Percentiles rank a stretch among this genome's conserved stretches.
These are phyloP conservation scores for Gyromitra esculenta DNA, from an alignment of 2,329 filamentous ascomycete genomes.

Conservation along the genomic window DNA sequence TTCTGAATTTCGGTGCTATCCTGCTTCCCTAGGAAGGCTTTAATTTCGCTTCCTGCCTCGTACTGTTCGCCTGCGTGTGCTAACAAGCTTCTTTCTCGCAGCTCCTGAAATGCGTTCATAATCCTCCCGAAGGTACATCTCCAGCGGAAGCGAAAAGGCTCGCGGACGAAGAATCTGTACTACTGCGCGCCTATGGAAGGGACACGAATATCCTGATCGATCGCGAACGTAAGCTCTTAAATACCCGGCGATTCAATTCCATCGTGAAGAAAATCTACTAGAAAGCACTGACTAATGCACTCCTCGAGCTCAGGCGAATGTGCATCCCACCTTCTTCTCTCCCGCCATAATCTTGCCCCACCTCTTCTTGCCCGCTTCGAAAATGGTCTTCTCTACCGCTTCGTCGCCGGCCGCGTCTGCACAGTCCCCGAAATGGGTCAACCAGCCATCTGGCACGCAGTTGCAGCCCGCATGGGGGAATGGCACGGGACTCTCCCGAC, in stretches of 20 bases:
- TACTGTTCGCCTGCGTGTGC: neutral
- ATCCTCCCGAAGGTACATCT: conserved; percentile 47
- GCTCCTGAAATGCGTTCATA: conserved; percentile 63
- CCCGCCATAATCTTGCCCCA: conserved; percentile 83
- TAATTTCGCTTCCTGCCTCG: neutral
- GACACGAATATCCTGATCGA: conserved; percentile 96
- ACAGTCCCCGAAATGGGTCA: conserved; percentile 80
- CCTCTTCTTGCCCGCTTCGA: conserved; percentile 88
- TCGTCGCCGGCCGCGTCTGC: conserved; percentile 82
- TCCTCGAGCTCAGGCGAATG: conserved; percentile 66
- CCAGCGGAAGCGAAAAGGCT: conserved; percentile 44
- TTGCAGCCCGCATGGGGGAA: conserved; percentile 84
- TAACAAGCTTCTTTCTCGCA: conserved; percentile 56
- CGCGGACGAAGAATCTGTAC: conserved; percentile 79
- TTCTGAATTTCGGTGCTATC: neutral
- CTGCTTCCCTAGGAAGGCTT: neutral
- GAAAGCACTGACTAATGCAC: neutral
- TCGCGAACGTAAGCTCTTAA: conserved; percentile 77
- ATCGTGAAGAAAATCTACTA: neutral
- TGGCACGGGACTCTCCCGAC: conserved; percentile 74
- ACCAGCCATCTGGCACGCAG: conserved; percentile 79
- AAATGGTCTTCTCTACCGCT: conserved; percentile 95
- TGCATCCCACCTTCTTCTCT: conserved; percentile 82
- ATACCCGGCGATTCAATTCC: neutral
- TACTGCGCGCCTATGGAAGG: conserved; percentile 92